Percentiles rank a stretch among this genome's conserved stretches.
phyloP scores from a whole-genome alignment of 306 rosid genomes.

The Quercus mongolica region DNA sequence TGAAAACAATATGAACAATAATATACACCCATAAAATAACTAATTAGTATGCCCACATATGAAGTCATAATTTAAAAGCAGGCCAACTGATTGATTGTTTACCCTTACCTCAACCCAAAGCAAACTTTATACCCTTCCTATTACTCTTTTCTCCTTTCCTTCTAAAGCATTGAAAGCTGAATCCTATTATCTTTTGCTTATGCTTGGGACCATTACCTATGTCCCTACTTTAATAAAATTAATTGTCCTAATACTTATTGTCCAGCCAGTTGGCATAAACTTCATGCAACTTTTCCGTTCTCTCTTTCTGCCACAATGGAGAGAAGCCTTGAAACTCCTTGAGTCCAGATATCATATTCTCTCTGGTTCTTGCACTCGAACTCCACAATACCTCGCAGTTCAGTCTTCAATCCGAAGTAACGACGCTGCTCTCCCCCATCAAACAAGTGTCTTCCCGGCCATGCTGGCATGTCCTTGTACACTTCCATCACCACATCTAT shows the following conservation, averaged over 20 bases:
- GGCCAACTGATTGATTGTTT: background rate
- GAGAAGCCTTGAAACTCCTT: conserved; percentile 75
- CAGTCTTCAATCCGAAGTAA: conserved; percentile 87
- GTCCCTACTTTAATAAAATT: background rate
- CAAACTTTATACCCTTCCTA: background rate
- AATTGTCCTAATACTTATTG: background rate
- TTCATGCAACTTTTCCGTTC: conserved; percentile 27
- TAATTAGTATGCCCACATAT: background rate
- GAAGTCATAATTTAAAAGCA: background rate
- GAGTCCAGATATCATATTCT: conserved; percentile 85
- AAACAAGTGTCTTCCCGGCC: conserved; percentile 84
- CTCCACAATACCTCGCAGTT: conserved; percentile 74
- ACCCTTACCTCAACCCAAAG: background rate
- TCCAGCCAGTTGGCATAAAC: background rate
- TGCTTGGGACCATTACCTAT: background rate
- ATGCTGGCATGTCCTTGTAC: conserved; percentile 67
- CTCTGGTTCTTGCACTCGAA: conserved; percentile 87
- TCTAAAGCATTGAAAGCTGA: background rate
- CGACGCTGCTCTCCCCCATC: conserved; percentile 66
- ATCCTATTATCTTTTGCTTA: background rate
- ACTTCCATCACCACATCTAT: conserved; percentile 80
- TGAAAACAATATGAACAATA: background rate
- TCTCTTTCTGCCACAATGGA: conserved; percentile 60
- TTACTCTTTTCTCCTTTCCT: background rate
- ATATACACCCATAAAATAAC: background rate